phyloP scores from a whole-genome alignment of 371 early-diverging fungal species.

The Neoconidiobolus thromboides region DNA sequence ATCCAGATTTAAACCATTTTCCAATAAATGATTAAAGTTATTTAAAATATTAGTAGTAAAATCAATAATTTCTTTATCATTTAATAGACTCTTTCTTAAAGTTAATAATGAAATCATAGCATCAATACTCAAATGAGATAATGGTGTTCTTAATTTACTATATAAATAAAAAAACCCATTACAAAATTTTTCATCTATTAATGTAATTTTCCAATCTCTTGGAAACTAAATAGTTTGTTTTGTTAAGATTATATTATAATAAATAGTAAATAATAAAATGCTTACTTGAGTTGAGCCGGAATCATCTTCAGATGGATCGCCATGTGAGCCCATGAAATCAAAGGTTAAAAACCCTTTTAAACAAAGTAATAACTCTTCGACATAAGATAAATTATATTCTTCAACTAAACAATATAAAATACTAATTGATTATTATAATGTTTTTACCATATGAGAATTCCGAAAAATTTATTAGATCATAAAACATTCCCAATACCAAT shows the following conservation, averaged over 20 bases:
- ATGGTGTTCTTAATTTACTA: background rate
- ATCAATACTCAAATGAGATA: background rate
- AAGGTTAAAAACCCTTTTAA: constrained; percentile 53
- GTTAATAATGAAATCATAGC: too few relatives aligned
- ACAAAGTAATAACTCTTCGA: constrained; percentile 22
- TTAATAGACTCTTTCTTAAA: too few relatives aligned
- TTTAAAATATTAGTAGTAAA: too few relatives aligned
- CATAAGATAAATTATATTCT: too few relatives aligned
- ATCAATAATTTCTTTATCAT: too few relatives aligned
- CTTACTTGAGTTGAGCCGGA: constrained; percentile 47
- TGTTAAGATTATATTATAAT: background rate
- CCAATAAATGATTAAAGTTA: too few relatives aligned
- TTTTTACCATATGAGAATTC: too few relatives aligned
- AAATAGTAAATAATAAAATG: background rate
- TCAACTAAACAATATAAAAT: too few relatives aligned
- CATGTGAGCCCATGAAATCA: constrained; percentile 71
- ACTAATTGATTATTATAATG: too few relatives aligned
- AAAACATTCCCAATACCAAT: too few relatives aligned
- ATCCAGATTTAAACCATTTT: constrained; percentile 23
- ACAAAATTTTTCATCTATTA: constrained; percentile 8
- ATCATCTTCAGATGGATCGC: constrained; percentile 75
- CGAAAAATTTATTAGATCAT: too few relatives aligned
- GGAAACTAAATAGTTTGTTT: background rate
- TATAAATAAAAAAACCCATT: background rate
- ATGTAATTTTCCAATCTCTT: background rate